Conservation (phyloP, 176 grass and related monocot genomes). For the Oryza glumipatula region DNA sequence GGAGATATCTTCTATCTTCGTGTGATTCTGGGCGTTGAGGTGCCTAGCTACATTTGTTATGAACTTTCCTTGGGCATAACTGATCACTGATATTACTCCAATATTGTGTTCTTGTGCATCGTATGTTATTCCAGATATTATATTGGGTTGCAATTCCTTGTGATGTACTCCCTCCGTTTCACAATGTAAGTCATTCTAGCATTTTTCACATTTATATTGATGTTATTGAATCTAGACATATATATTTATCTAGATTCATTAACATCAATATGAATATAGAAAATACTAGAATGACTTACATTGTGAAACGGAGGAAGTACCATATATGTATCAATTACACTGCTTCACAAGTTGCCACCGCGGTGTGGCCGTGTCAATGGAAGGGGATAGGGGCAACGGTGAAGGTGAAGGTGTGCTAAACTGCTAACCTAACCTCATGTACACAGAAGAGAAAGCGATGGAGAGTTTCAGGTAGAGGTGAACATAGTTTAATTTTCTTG, state of each 20-base stretch:
- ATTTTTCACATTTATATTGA: too few relatives aligned
- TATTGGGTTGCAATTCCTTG: not conserved
- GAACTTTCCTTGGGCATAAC: conserved; percentile 15
- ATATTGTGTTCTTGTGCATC: conserved; percentile 6
- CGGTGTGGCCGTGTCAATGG: too few relatives aligned
- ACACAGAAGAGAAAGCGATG: not conserved
- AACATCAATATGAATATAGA: too few relatives aligned
- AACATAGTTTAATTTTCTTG: too few relatives aligned
- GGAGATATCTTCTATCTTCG: not conserved
- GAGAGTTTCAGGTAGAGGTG: not conserved
- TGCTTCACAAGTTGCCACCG: not conserved
- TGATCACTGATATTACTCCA: conserved; percentile 18
- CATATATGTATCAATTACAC: not conserved
- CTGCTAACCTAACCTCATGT: not conserved
- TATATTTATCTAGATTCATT: too few relatives aligned
- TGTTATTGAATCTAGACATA: too few relatives aligned
- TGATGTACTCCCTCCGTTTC: not conserved
- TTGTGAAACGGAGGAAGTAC: too few relatives aligned
- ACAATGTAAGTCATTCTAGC: too few relatives aligned
- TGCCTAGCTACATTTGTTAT: not conserved
- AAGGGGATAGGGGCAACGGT: too few relatives aligned
- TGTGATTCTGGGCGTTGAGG: not conserved
- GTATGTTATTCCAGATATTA: conserved; percentile 18
- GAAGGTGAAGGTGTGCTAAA: too few relatives aligned
- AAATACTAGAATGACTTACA: too few relatives aligned